A percentile compares a stretch with the other conserved stretches of the same genome.
These are phyloP conservation scores for Penicillium manginii DNA, from an alignment of 495 filamentous ascomycete genomes.

Conservation along the genomic window DNA sequence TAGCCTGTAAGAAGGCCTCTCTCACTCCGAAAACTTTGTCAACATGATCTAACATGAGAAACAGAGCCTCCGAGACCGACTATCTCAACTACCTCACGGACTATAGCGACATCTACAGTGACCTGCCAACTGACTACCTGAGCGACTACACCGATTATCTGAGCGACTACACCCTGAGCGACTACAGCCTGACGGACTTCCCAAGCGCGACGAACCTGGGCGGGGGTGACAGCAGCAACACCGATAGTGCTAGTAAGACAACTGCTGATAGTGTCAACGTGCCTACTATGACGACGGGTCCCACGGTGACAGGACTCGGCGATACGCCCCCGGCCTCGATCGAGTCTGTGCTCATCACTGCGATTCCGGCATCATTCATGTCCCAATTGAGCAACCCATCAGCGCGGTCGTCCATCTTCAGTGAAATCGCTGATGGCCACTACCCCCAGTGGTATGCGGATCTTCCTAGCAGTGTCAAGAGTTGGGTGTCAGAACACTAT, in stretches of 20 bases:
- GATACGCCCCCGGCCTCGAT: conserved; percentile 25
- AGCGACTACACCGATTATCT: conserved; percentile 11
- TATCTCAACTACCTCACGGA: conserved; percentile 13
- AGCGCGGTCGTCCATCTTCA: conserved; percentile 20
- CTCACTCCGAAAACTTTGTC: background rate
- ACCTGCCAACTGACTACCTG: conserved; percentile 5
- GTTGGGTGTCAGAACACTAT: conserved; percentile 21
- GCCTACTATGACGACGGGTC: conserved; percentile 14
- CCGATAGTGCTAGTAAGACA: background rate
- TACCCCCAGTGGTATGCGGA: conserved; percentile 26
- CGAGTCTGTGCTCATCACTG: conserved; percentile 23
- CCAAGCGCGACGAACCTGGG: conserved; percentile 1
- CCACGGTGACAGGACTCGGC: conserved; percentile 9
- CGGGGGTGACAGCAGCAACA: background rate
- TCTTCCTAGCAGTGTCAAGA: conserved; percentile 27
- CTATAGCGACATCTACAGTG: background rate
- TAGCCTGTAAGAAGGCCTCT: conserved; percentile 13
- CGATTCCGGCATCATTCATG: conserved; percentile 24
- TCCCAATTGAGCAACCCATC: conserved; percentile 23
- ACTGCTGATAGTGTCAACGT: background rate
- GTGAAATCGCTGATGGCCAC: conserved; percentile 21
- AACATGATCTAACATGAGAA: background rate
- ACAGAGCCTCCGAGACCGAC: conserved; percentile 12
- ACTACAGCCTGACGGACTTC: background rate
- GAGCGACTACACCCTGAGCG: background rate